Evolutionary conservation across 2,329 filamentous ascomycete species (phyloP), one percentile per base, ranked within the genome.

Genomic region (Colletotrichum zoysiae): DNA sequence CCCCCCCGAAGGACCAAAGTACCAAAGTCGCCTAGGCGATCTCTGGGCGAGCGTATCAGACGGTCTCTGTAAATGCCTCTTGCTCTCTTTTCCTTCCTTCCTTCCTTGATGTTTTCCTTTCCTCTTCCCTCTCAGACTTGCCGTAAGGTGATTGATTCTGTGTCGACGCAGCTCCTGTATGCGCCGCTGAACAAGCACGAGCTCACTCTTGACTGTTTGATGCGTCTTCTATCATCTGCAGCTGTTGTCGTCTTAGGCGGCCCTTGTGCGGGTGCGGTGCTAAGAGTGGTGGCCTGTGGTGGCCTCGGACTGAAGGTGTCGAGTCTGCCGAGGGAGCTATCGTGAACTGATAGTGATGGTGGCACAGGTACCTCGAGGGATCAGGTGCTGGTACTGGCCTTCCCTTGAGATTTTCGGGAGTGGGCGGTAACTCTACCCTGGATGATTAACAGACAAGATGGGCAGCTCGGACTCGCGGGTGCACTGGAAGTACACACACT

Each of bases 21-120:
- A 58, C 61, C 67, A 53, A 56, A 42, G 66, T 65, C 44, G 53
- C 62, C 53, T 59, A 56, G 61, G 46, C 46, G 62, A 65, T 69
- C 42, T 65, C 53, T 65, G 23, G 61, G 23, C 48, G 33, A 38
- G 60, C 26, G 60, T 63, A 63, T 63, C 60, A 42, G 60, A 63
- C 23, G n/a, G 60, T 63, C 44, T 42, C 35, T 63, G 60, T 53
- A 63, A 63, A 63, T 53, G 46, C 60, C 60, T 53, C 60, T 51
- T 40, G 20, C 18, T 40, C 35, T 6, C 20, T 46, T 9, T 46
- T 46, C 44, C 44, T 44, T 42, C 14, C 40, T 42, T 46, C 14
- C 40, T 42, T 46, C 20, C 44, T 46, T n/a, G 7, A 11, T n/a
- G 20, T 23, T 48, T 46, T 48, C 20, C 46, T 48, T 48, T 48